Evolutionary conservation across 192 early-diverging fungal genomes (phyloP).

Genomic region (Irineochytrium annulatum): DNA sequence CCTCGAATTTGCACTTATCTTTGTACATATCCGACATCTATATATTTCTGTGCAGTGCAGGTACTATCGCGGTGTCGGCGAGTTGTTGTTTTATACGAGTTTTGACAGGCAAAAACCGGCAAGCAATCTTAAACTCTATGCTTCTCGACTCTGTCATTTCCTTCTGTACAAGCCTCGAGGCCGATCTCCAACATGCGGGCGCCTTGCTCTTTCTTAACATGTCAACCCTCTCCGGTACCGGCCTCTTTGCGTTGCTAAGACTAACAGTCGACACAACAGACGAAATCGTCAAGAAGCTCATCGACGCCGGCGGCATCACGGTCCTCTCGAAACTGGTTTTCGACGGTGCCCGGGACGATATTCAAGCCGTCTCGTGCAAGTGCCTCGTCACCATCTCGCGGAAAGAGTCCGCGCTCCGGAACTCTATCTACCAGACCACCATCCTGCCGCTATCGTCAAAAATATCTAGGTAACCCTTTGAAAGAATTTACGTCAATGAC

Average conservation of each 20-base stretch:
- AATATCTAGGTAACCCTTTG: slow-evolving; percentile 1
- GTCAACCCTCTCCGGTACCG: slow-evolving; percentile 40
- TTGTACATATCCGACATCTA: slow-evolving; percentile 55
- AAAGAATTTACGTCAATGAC: background rate
- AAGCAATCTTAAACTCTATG: slow-evolving; percentile 24
- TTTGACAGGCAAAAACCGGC: slow-evolving; percentile 15
- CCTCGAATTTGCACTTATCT: slow-evolving; percentile 35
- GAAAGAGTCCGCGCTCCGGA: slow-evolving; percentile 15
- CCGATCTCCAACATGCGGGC: slow-evolving; percentile 51
- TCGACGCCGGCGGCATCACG: slow-evolving; percentile 19
- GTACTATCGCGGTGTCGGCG: no score
- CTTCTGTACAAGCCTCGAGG: slow-evolving; percentile 40
- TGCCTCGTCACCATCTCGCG: slow-evolving; percentile 29
- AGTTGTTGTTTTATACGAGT: background rate
- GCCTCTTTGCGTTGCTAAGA: slow-evolving; percentile 19
- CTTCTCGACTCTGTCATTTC: slow-evolving; percentile 30
- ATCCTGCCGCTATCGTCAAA: background rate
- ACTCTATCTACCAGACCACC: slow-evolving; percentile 5
- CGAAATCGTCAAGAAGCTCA: slow-evolving; percentile 24
- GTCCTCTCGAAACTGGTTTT: slow-evolving; percentile 19
- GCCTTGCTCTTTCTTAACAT: slow-evolving; percentile 47
- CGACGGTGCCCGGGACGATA: slow-evolving; percentile 23
- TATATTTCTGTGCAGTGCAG: slow-evolving; percentile 41
- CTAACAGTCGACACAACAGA: slow-evolving; percentile 17
- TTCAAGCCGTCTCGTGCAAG: slow-evolving; percentile 40